Evolutionary conservation across 2,329 filamentous ascomycete species (phyloP).

Genomic region (Fonsecaea erecta): DNA sequence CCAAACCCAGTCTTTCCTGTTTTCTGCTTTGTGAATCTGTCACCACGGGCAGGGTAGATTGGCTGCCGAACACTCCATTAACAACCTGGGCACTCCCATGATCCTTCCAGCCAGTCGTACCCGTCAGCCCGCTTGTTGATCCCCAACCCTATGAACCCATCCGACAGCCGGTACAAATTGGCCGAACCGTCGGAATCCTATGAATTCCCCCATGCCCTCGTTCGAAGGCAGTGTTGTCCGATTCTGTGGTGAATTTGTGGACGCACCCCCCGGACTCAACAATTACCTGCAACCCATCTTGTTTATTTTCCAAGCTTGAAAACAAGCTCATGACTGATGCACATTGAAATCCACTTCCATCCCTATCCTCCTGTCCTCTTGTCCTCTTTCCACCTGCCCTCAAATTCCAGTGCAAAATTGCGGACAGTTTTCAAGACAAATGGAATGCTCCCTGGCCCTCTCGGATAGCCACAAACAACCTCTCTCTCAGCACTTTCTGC

Average conservation of each 20-base stretch:
- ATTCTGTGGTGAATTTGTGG: not conserved
- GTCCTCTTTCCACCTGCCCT: not conserved
- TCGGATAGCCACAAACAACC: constrained; percentile 81
- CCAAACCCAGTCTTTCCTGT: not conserved
- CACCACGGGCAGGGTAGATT: not conserved
- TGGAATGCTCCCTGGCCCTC: constrained; percentile 99
- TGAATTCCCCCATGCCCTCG: not conserved
- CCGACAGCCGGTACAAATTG: not conserved
- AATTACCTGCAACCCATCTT: not conserved
- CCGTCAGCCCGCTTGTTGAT: not conserved
- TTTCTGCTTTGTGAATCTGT: not conserved
- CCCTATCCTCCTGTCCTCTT: not conserved
- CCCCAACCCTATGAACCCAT: not conserved
- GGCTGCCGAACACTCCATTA: not conserved
- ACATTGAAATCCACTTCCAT: not conserved
- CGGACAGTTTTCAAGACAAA: constrained; percentile 66
- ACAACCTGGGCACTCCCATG: not conserved
- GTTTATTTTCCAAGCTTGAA: not conserved
- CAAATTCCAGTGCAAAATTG: not conserved
- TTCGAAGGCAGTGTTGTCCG: not conserved
- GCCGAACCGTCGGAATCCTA: not conserved
- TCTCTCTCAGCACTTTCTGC: constrained; percentile 74
- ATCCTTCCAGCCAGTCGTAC: not conserved
- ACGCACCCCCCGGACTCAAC: not conserved
- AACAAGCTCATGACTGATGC: not conserved